Base-by-base conservation (phyloP, 768 basidiomycete genomes). In the Trametes gibbosa region DNA sequence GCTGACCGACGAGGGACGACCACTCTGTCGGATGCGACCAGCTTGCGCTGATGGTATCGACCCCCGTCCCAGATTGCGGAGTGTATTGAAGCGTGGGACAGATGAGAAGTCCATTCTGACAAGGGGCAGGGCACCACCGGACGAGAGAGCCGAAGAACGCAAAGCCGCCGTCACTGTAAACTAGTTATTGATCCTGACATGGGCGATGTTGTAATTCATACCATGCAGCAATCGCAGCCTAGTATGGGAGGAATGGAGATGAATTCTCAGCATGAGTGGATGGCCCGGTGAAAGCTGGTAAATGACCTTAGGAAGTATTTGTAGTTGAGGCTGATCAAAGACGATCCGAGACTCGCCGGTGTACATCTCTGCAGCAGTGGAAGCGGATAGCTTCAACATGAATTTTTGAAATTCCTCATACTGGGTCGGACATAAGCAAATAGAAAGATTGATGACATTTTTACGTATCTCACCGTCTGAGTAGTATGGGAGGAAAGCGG, bases 151-250 rank as follows among this genome's bases (percentile, higher is more conserved):
- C 54, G 25, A 56, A 61, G 54, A 52, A 53, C 7, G 23, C 42
- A 27, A 55, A 56, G 6, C 55, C 50, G 21, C 54, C 60, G 27
- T 40, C 46, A 35, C 59, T 61, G 32, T 23, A 23, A 53, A 14
- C 13, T 13, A 7, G 17, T n/a, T 27, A 3, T 10, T 52, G 51
- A n/a, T n/a, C n/a, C n/a, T n/a, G n/a, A n/a, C n/a, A 13, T 9
- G 9, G 42, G 3, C 9, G 3, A 4, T 8, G 8, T 12, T n/a
- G 41, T 27, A 8, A 23, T 1, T 16, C 52, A 1, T 43, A 59
- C 58, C 58, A 59, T 2, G 58, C 58, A 3, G 29, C 51, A 0
- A 32, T 19, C 2, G 54, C 45, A 16, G 60, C 54, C 53, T 56
- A n/a, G n/a, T n/a, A 29, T 23, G 8, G 19, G 2, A 17, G 35